Percentiles rank a stretch among this genome's conserved stretches.
Evolutionary conservation across 768 basidiomycete genomes (phyloP).

Genomic region (Suillus paluster): DNA sequence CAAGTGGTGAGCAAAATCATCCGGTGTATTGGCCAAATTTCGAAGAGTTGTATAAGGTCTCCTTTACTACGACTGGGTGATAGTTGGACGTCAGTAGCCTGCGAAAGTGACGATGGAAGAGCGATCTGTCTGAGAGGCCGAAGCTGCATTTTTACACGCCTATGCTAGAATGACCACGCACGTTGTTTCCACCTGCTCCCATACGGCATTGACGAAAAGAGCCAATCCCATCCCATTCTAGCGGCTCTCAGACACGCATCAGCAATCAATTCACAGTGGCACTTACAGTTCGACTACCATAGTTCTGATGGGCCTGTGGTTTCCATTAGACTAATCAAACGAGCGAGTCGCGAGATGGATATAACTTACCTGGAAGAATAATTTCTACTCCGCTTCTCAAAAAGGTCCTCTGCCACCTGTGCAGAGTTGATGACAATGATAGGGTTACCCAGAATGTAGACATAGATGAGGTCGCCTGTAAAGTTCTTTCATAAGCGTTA

Average conservation of each 20-base stretch:
- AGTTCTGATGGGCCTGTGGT: constrained; percentile 39
- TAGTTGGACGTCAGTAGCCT: constrained; percentile 28
- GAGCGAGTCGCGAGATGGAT: not conserved
- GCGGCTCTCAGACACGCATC: not conserved
- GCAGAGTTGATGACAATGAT: constrained; percentile 51
- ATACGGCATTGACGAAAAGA: constrained; percentile 46
- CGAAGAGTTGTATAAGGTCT: constrained; percentile 44
- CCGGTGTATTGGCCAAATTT: constrained; percentile 41
- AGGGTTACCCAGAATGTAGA: constrained; percentile 49
- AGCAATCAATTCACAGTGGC: not conserved
- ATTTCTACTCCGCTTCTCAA: constrained; percentile 48
- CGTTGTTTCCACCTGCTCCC: constrained; percentile 40
- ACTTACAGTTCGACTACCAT: constrained; percentile 51
- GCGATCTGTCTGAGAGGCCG: constrained; percentile 28
- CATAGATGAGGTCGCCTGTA: constrained; percentile 51
- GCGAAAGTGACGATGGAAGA: constrained; percentile 45
- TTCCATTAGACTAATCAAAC: not conserved
- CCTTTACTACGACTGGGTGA: constrained; percentile 33
- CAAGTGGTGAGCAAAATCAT: constrained; percentile 40
- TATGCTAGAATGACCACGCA: not conserved
- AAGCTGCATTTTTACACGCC: not conserved
- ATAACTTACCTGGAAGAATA: constrained; percentile 43
- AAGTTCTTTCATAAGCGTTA: constrained; percentile 1
- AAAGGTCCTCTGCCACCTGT: constrained; percentile 44
- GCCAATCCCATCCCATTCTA: constrained; percentile 54